Evolutionary conservation across 805 yeast genomes (phyloP), one percentile per base, ranked within the genome.

Genomic region (Grigorovia jiainica): DNA sequence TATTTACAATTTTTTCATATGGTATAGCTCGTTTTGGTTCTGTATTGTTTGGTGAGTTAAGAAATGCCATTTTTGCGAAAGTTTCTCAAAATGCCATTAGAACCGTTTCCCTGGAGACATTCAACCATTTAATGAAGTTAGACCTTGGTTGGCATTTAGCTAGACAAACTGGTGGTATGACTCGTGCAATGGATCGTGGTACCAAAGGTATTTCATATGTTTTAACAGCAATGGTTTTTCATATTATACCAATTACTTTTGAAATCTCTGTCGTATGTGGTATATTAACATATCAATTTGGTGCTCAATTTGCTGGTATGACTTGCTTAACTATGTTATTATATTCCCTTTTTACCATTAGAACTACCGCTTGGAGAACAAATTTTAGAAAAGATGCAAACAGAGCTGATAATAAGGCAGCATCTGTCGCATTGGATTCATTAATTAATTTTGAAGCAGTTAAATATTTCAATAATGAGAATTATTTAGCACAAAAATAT

Each of bases 181-280:
- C 97, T 0, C 71, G 98, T 47, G 97, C 97, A 1, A 92, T 92
- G 54, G 98, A 92, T 55, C 71, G 98, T 49, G 98, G 98, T 61
- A 90, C 97, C 1, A 90, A 92, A 54, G 98, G 98, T 67, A 90
- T 92, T 41, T 81, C 94, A 10, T 89, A 84, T 53, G 97, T 92
- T 5, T 67, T 92, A 37, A 78, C 85, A 30, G 95, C 97, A 2
- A 85, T 90, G 95, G 95, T 92, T n/a, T 90, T 92, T 68, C 97
- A 92, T 60, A 89, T 92, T 30, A 68, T 90, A 27, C 98, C 98
- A 7, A 83, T 90, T 33, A 73, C 94, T 3, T 83, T 92, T 58
- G 98, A 92, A 60, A 92, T 92, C 41, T 73, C 84, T 3, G 81
- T 92, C 42, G 98, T 92, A 10, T 85, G 96, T 58, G 95, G 97